Conservation (phyloP, 2,329 filamentous ascomycete genomes). For the Aureobasidium pullulans region DNA sequence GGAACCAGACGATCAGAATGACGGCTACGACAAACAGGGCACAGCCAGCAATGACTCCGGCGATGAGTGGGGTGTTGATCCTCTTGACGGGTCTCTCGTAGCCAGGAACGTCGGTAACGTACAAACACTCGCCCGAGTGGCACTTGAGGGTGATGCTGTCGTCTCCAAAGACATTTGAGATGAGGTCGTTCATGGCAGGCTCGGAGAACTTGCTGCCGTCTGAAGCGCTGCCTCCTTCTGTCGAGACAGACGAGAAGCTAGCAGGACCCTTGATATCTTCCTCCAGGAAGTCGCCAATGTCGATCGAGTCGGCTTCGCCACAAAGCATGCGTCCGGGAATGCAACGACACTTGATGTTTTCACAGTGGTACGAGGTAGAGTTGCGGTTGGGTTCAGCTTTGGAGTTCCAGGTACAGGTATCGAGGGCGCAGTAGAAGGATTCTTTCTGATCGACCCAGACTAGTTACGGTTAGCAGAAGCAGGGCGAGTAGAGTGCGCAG, state of each 20-base stretch:
- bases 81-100: constrained; percentile 82
- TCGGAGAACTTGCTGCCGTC: constrained; percentile 81
- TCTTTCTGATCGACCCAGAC: constrained; percentile 93
- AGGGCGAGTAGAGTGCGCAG: not conserved
- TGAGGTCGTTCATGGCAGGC: constrained; percentile 85
- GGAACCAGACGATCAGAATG: constrained; percentile 77
- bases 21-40: constrained; percentile 83
- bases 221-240: constrained; percentile 49
- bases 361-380: constrained; percentile 75
- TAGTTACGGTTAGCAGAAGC: constrained; percentile 33
- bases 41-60: constrained; percentile 79
- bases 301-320: constrained; percentile 82
- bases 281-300: constrained; percentile 81
- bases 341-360: constrained; percentile 78
- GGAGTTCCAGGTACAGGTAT: constrained; percentile 68
- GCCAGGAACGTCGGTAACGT: constrained; percentile 86
- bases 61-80: constrained; percentile 95
- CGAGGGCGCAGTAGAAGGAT: constrained; percentile 91
- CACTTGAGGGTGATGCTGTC: constrained; percentile 79
- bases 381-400: constrained; percentile 65
- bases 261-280: constrained; percentile 82
- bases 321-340: constrained; percentile 90
- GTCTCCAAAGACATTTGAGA: constrained; percentile 83
- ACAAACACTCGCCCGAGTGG: constrained; percentile 82
- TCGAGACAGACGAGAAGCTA: constrained; percentile 63